These are phyloP conservation scores for bread wheat (Triticum aestivum) DNA, from an alignment of 176 grass and related monocot genomes.

Conservation along the genomic window DNA sequence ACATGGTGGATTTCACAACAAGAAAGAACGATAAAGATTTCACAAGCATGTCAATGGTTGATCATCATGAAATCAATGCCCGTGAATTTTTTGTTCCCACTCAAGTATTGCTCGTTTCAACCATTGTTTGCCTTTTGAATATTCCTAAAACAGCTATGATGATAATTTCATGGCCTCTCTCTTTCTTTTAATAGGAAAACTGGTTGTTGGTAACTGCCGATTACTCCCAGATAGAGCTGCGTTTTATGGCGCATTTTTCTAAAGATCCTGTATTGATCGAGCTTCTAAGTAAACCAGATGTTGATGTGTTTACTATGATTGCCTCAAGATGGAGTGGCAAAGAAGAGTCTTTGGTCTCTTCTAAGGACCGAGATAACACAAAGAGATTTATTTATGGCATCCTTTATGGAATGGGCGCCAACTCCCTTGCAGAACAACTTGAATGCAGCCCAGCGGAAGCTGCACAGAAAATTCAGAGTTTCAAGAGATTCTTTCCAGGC, in stretches of 20 bases:
- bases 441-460: constrained; percentile 76
- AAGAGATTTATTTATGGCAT: constrained; percentile 96
- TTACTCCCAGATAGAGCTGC: constrained; percentile 90
- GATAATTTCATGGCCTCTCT: constrained; percentile 17
- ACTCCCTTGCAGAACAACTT: constrained; percentile 83
- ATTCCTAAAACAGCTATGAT: not conserved
- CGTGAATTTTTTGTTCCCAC: constrained; percentile 91
- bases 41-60: constrained; percentile 29
- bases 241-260: constrained; percentile 95
- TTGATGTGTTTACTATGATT: constrained; percentile 88
- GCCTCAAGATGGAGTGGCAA: constrained; percentile 83
- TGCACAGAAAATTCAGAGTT: constrained; percentile 79
- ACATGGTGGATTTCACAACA: constrained; percentile 70
- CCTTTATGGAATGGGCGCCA: constrained; percentile 93
- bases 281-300: constrained; percentile 85
- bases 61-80: constrained; percentile 76
- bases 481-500: constrained; percentile 74
- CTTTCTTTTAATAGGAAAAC: constrained; percentile 55
- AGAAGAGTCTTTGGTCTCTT: constrained; percentile 57
- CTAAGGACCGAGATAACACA: constrained; percentile 68
- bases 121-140: constrained; percentile 15
- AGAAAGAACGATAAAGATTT: constrained; percentile 39
- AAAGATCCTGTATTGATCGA: constrained; percentile 75
- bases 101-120: constrained; percentile 47
- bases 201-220: constrained; percentile 90